Base-by-base conservation (phyloP, 768 basidiomycete species). In the Tephrocybe sp. region DNA sequence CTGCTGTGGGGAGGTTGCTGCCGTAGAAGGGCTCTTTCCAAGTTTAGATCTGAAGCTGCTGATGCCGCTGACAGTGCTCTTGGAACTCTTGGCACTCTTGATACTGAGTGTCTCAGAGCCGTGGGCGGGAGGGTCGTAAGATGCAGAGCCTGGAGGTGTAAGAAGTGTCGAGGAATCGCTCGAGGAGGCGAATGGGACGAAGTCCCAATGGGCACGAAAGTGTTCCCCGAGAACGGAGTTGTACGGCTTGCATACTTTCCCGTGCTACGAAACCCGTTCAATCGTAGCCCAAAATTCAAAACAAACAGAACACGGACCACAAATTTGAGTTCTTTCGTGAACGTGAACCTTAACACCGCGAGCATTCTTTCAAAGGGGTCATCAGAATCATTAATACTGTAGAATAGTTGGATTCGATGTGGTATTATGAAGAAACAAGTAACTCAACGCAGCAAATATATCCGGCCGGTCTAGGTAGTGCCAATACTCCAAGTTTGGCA, bases 401-500 rank as follows among this genome's bases (percentile, higher is more conserved):
- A 42, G 19, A 34, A 45, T 33, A 33, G 24, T 27, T 47, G 50
- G 42, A 46, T 36, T 44, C 16, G 24, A 23, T 36, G 12, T 33
- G 15, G 40, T 43, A 34, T 18, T 4, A 57, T 45, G 12, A 53
- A 34, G 39, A 34, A 38, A 41, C 15, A 22, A 19, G 34, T 18
- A 18, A 82, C 86, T 73, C 64, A 63, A 97, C 94, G 91, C 84
- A 60, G 86, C 87, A 62, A 97, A 93, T 38, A 92, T 71, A 67
- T 97, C 94, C 6, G 94, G 90, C 57, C 92, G 77, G 67, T 95
- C 93, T 40, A 92, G 75, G 58, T 93, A 94, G 57, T 91, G 86
- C 91, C 91, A 97, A 71, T 94, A 97, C 69, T 97, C 94, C 43
- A 97, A 78, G 69, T 97, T 97, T 4, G 94, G 94, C 57, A 94